Conservation (phyloP, 176 grass and related monocot species). For the Panicum miliaceum region DNA sequence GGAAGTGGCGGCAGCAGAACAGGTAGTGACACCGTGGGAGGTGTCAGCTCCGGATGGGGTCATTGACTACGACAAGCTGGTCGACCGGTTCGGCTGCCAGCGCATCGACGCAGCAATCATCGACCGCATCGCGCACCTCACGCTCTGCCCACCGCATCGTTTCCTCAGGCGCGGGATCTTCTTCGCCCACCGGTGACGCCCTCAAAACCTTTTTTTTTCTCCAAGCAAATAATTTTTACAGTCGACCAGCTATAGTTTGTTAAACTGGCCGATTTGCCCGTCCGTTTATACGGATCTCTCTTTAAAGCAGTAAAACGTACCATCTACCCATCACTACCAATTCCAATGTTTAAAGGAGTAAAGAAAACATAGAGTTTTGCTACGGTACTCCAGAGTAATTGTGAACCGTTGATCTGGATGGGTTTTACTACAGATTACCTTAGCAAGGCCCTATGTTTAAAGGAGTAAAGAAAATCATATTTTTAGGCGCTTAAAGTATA, state of each 20-base stretch:
- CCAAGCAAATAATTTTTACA: not conserved
- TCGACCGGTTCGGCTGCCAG: constrained; percentile 90
- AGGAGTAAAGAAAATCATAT: not conserved
- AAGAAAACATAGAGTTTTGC: no score
- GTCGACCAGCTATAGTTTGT: not conserved
- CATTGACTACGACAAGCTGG: constrained; percentile 96
- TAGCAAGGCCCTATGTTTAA: no score
- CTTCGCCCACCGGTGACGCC: constrained; percentile 72
- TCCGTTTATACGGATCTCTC: no score
- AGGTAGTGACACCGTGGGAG: constrained; percentile 89
- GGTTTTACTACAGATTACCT: no score
- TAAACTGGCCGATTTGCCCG: no score
- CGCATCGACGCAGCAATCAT: constrained; percentile 56
- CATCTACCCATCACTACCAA: no score
- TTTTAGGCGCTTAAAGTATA: not conserved
- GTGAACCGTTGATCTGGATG: no score
- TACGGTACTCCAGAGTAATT: no score
- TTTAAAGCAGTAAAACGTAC: no score
- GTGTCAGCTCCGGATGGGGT: constrained; percentile 74
- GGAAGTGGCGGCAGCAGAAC: constrained; percentile 20
- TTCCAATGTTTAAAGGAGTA: no score
- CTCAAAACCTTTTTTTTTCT: not conserved
- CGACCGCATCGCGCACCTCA: constrained; percentile 57
- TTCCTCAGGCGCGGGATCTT: constrained; percentile 87
- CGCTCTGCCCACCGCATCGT: constrained; percentile 49